These are phyloP conservation scores for Verbascum thapsus DNA, from an alignment of 257 asterid genomes.

Conservation along the genomic window DNA sequence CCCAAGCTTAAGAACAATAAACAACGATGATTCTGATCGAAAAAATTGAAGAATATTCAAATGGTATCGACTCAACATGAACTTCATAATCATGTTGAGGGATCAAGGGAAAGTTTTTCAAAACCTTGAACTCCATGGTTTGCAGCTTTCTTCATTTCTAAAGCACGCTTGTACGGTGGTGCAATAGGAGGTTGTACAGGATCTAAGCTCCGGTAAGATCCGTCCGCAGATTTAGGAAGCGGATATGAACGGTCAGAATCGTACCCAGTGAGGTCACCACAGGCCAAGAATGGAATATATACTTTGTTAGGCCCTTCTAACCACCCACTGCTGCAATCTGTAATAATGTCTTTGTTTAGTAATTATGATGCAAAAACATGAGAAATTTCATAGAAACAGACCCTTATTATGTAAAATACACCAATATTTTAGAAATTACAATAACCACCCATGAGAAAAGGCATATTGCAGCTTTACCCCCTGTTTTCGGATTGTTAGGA, in stretches of 20 bases:
- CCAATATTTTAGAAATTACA: no score
- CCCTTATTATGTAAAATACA: no score
- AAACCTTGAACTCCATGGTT: slow-evolving; percentile 63
- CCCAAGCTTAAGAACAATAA: no score
- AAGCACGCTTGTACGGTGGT: slow-evolving; percentile 96
- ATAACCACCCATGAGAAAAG: no score
- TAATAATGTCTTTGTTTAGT: no score
- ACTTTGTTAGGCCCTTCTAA: slow-evolving; percentile 94
- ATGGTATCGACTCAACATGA: background rate
- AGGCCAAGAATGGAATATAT: slow-evolving; percentile 90
- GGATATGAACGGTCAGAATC: slow-evolving; percentile 90
- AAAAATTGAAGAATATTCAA: slow-evolving; percentile 2
- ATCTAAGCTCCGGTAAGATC: slow-evolving; percentile 75
- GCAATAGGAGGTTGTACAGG: slow-evolving; percentile 98
- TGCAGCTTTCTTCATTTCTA: slow-evolving; percentile 87
- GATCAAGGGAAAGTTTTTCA: slow-evolving; percentile 58
- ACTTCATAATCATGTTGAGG: slow-evolving; percentile 37
- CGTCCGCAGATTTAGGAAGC: slow-evolving; percentile 71
- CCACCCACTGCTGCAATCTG: slow-evolving; percentile 99
- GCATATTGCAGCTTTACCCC: no score
- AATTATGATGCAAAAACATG: no score
- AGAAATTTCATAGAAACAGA: no score
- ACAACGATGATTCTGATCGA: no score
- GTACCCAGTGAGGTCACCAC: slow-evolving; percentile 87
- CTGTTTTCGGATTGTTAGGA: no score